Evolutionary conservation across 2,329 filamentous ascomycete species (phyloP), one percentile per base, ranked within the genome.

Genomic region (Exophiala sp.): DNA sequence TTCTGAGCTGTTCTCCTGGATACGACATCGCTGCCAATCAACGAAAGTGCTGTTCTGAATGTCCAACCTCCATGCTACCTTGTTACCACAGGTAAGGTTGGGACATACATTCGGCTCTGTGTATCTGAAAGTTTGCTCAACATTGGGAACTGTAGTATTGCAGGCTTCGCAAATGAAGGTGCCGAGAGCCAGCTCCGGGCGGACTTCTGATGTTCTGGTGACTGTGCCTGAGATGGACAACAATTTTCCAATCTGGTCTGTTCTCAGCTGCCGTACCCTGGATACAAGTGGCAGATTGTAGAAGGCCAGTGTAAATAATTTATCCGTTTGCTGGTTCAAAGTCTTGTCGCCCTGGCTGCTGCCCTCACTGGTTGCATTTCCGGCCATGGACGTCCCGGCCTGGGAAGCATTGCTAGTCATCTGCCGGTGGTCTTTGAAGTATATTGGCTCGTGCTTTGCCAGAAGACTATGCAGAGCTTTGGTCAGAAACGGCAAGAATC

Each of bases 1-100:
- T 69, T 99, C 94, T 3, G 92, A 92, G 63, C 91, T 96, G 75
- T 97, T 99, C 72, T 99, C 94, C 72, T 99, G 94, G 58, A 97
- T 90, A 59, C 95, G 88, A 20, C 97, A 91, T 71, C 97, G 97
- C 69, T 99, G 94, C 94, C 94, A 99, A 74, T 99, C 94, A 58
- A 99, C 88, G 69, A 99, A 99, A 0, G 91, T 97, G 71, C 91
- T 96, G 71, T 95, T 92, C 40, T 90, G 82, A 66, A 99, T 96
- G 65, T 99, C 92, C n/a, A 99, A 75, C 62, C 91, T 85, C 94
- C 94, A 99, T n/a, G 88, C 90, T 54, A 86, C 77, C 21, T 94
- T 86, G 74, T 99, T 99, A 65, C 86, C 86, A 69, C 94, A 99
- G 5, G 82, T 88, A 21, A 77, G 70, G 67, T 97, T 97, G 8